Base-by-base conservation (phyloP, 192 early-diverging fungal genomes). In the Coemansia interrupta region DNA sequence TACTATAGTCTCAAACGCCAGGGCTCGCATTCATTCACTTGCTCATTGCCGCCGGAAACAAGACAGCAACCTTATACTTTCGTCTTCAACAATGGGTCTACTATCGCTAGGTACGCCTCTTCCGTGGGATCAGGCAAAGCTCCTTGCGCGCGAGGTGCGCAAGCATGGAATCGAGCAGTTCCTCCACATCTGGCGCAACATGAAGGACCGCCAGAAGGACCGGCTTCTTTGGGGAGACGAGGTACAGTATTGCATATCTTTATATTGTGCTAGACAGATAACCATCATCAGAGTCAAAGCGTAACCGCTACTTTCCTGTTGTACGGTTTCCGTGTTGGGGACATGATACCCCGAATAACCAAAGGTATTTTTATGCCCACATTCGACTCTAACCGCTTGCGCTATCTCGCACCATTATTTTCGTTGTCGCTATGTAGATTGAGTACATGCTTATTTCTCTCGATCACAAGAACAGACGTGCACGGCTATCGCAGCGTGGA, bases 191-290 rank as follows among this genome's bases (percentile, higher is more conserved):
- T 99, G 88, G 82, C 78, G 86, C 52, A 80, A 83, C 53, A 80
- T 86, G 63, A 97, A 97, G 85, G 69, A 86, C 42, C 82, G 87
- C 45, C 78, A 87, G 60, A 90, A 86, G 55, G 89, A 93, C 73
- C 80, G 80, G 49, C 82, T 96, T 11, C 78, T 93, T 17, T 99
- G 95, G 94, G 96, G 96, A 53, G 96, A 99, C 63, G 96, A 99
- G 85, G 29, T 36, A 36, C 32, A 36, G 32, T 36, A 36, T 36
- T 36, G 8, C 32, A 36, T 36, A 36, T 7, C 32, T 36, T 36
- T 11, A 36, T 36, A 36, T 36, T 36, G 8, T 36, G 32, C 32
- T 36, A 3, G 32, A 8, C 10, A 36, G 32, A 36, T 36, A 36
- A 36, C 32, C 8, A 36, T 36, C 8, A 36, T 7, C 32, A 36